Evolutionary conservation across 805 yeast genomes (phyloP).

Genomic region (Yarrowia porcina): DNA sequence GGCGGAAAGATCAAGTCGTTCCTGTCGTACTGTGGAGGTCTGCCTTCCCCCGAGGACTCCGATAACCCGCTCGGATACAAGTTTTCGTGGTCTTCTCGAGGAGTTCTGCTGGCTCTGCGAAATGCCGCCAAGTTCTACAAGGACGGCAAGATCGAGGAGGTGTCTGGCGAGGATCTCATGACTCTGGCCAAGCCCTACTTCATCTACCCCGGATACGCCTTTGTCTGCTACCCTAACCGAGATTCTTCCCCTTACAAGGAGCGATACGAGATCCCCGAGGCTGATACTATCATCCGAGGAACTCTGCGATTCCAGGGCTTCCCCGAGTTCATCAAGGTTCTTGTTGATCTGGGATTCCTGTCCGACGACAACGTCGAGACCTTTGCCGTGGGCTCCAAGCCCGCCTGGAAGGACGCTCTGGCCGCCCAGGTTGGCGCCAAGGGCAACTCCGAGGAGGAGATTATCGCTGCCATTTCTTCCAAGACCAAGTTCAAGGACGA

Average conservation of each 20-base stretch:
- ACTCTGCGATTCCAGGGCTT: conserved; percentile 97
- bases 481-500: conserved; percentile 77
- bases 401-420: conserved; percentile 87
- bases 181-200: conserved; percentile 90
- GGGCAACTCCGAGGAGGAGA: conserved; percentile 66
- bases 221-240: conserved; percentile 96
- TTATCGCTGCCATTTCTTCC: conserved; percentile 68
- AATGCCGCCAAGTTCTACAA: conserved; percentile 87
- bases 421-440: conserved; percentile 70
- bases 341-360: conserved; percentile 91
- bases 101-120: conserved; percentile 92
- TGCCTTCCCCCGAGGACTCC: conserved; percentile 96
- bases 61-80: conserved; percentile 98
- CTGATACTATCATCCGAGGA: conserved; percentile 94
- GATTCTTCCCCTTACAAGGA: conserved; percentile 93
- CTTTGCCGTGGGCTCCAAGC: conserved; percentile 46
- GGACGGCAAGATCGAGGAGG: conserved; percentile 76
- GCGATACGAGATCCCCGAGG: conserved; percentile 92
- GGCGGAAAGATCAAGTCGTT: conserved; percentile 93
- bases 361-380: conserved; percentile 66
- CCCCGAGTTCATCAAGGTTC: conserved; percentile 95
- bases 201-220: conserved; percentile 92
- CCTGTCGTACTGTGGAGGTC: conserved; percentile 97
- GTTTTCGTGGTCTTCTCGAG: conserved; percentile 99
- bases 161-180: conserved; percentile 90